Percentiles rank a stretch among this genome's conserved stretches.
phyloP scores from a whole-genome alignment of 106 monocot genomes.

The Acorus calamus region DNA sequence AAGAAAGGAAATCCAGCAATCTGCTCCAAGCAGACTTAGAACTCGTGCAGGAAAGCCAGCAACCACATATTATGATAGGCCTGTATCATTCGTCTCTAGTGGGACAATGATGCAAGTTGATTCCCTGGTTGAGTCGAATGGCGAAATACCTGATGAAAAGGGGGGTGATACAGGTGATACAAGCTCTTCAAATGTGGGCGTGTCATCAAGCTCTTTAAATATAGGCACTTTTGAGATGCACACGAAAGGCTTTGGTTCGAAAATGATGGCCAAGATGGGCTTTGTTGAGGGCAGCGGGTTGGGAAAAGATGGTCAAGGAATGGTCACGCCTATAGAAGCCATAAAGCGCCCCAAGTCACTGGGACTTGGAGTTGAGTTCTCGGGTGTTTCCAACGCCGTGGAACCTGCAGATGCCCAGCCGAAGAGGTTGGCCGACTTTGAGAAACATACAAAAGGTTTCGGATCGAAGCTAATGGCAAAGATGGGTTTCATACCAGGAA shows the following conservation, averaged over 20 bases:
- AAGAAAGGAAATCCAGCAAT: slow-evolving; percentile 8
- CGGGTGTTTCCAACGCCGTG: slow-evolving; percentile 4
- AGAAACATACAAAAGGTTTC: slow-evolving; percentile 83
- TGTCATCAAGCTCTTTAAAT: slow-evolving; percentile 5
- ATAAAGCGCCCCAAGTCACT: slow-evolving; percentile 72
- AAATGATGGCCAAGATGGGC: slow-evolving; percentile 97
- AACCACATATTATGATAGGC: slow-evolving; percentile 31
- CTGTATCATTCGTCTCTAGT: slow-evolving; percentile 63
- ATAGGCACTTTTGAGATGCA: slow-evolving; percentile 88
- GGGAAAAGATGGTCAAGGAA: slow-evolving; percentile 82
- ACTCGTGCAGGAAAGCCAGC: neutral
- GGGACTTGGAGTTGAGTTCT: slow-evolving; percentile 67
- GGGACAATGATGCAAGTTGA: slow-evolving; percentile 60
- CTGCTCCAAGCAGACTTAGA: slow-evolving; percentile 28
- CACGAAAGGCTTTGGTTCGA: slow-evolving; percentile 89
- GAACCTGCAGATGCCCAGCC: neutral
- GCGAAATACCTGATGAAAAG: slow-evolving; percentile 9
- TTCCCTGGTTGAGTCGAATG: slow-evolving; percentile 9
- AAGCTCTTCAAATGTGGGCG: neutral
- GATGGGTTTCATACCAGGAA: slow-evolving; percentile 74
- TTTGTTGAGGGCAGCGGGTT: slow-evolving; percentile 72
- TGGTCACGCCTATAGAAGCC: slow-evolving; percentile 54
- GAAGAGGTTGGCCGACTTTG: slow-evolving; percentile 23
- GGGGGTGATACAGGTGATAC: slow-evolving; percentile 8
- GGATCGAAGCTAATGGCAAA: slow-evolving; percentile 91